Evolutionary conservation across 768 basidiomycete genomes (phyloP).

Genomic region (Tulasnella sp.): DNA sequence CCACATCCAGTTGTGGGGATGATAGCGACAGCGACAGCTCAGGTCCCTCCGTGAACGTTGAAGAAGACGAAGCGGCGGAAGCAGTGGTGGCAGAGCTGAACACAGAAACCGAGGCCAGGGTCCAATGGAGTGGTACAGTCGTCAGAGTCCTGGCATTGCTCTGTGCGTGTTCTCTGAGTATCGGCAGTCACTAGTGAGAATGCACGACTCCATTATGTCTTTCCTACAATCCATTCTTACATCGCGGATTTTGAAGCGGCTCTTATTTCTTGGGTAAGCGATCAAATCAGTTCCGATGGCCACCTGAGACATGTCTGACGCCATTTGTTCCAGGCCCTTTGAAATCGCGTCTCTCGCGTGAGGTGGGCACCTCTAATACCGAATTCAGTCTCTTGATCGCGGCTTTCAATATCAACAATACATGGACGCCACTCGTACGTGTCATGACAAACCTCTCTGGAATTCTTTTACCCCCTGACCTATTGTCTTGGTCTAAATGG

Average conservation of each 20-base stretch:
- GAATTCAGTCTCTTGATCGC: conserved; percentile 72
- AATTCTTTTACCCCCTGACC: no score
- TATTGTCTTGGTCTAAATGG: background rate
- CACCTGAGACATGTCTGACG: background rate
- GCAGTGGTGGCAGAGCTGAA: conserved; percentile 8
- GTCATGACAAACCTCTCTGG: background rate
- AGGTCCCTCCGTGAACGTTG: background rate
- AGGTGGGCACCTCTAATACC: conserved; percentile 64
- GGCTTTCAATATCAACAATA: conserved; percentile 62
- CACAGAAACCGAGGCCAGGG: background rate
- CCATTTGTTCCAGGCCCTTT: conserved; percentile 37
- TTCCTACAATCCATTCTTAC: background rate
- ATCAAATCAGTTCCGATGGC: background rate
- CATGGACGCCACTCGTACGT: conserved; percentile 56
- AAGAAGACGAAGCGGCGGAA: conserved; percentile 10
- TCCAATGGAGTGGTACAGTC: conserved; percentile 1
- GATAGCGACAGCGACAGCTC: background rate
- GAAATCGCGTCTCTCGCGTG: conserved; percentile 55
- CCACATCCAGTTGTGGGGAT: no score
- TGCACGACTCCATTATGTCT: background rate
- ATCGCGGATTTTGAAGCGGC: conserved; percentile 44
- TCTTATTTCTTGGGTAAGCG: conserved; percentile 54
- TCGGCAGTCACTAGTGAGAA: conserved; percentile 68
- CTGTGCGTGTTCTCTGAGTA: conserved; percentile 61
- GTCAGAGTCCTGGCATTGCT: conserved; percentile 45